Base-by-base conservation (phyloP, 768 basidiomycete species). In the Trametes cubensis region DNA sequence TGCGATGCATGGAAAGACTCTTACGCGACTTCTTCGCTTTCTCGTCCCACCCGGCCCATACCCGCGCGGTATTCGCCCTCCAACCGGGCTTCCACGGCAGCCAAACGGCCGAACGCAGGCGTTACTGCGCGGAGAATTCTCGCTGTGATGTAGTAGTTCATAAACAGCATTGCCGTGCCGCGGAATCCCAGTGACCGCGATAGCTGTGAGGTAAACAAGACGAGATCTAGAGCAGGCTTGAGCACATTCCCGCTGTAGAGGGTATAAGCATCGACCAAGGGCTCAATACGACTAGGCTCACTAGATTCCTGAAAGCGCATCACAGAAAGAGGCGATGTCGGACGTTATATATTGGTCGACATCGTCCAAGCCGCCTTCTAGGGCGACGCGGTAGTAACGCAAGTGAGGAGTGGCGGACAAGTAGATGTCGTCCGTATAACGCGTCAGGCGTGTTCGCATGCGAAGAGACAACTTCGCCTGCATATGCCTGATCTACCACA, bases 281-380 rank as follows among this genome's bases (percentile, higher is more conserved):
- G 11, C 18, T 48, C 20, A 55, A 7, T 15, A n/a, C 52, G 3
- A 2, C 26, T 11, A 15, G 20, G 81, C 93, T 65, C 61, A 94
- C 94, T 98, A 98, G 40, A 98, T 80, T 0, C 89, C 89, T 4
- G 93, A 81, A 28, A 98, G 81, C 0, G 90, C 83, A 55, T 94
- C 92, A 49, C 91, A 87, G 84, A 95, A 98, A 2, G 90, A 82
- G 42, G 91, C 89, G 18, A 98, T 85, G 70, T 98, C 96, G 14
- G 93, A 89, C 1, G 96, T 97, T 67, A 98, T 86, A 71, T 94
- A 95, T 74, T 96, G 94, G 67, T 95, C 94, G 21, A 93, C 82
- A 4, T 90, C 90, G 26, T 93, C 90, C 15, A 76, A 67, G 0
- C 75, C 69, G 30, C 69, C 73, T 60, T 74, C 72, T 1, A 70